Conservation (phyloP, 352 stramenopile genomes). For the Phytophthora sojae region DNA sequence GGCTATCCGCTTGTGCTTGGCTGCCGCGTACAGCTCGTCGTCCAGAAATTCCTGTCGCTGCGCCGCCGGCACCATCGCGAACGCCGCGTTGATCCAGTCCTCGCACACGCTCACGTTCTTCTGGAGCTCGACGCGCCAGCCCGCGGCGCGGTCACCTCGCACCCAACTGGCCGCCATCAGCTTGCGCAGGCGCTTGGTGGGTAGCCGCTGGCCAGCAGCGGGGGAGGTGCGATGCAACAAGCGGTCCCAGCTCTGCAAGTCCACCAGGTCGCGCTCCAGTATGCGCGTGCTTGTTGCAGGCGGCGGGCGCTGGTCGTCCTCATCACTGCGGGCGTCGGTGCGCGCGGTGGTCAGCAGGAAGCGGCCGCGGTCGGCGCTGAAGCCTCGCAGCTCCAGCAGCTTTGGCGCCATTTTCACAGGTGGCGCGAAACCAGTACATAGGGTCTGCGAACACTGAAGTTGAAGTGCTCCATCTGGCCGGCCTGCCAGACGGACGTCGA, state of each 20-base stretch:
- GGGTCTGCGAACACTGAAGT: not conserved
- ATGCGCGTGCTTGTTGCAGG: not conserved
- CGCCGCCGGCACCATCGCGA: conserved; percentile 34
- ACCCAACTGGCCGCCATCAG: conserved; percentile 64
- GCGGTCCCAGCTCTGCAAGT: conserved; percentile 57
- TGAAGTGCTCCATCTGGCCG: not conserved
- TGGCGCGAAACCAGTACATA: not conserved
- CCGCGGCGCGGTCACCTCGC: conserved; percentile 41
- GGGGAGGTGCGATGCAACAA: conserved; percentile 26
- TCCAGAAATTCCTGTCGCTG: conserved; percentile 57
- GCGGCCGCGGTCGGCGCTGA: conserved; percentile 32
- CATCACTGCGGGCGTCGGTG: conserved; percentile 1
- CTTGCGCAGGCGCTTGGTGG: conserved; percentile 64
- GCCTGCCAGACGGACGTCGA: no score
- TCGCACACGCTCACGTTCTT: conserved; percentile 70
- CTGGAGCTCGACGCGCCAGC: conserved; percentile 67
- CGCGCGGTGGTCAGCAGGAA: conserved; percentile 39
- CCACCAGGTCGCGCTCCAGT: conserved; percentile 49
- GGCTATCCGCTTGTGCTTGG: conserved; percentile 35
- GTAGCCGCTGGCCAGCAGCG: conserved; percentile 38
- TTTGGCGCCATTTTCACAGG: not conserved
- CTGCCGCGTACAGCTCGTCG: conserved; percentile 51
- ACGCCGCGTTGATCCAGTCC: conserved; percentile 58
- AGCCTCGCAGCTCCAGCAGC: conserved; percentile 47
- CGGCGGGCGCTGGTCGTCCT: not conserved